Evolutionary conservation across 2,329 filamentous ascomycete genomes (phyloP).

Genomic region (Orbilia oligospora): DNA sequence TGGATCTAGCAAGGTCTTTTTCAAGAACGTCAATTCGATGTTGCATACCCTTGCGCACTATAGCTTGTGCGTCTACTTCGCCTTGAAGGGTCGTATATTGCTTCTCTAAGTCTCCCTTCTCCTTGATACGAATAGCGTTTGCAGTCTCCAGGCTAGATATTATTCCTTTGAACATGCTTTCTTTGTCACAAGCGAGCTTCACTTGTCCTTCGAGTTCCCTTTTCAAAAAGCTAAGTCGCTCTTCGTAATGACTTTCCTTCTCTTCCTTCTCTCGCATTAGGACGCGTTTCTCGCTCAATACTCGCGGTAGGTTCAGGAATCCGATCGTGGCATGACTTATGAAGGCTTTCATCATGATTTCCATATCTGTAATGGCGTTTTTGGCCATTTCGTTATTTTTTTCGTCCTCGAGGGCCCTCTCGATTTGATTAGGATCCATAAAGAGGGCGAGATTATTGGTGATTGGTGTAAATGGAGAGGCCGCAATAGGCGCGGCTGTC

Average conservation of each 20-base stretch:
- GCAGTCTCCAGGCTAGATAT: background rate
- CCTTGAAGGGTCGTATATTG: background rate
- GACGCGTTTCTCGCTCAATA: slow-evolving; percentile 9
- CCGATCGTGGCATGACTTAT: slow-evolving; percentile 15
- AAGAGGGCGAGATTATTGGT: background rate
- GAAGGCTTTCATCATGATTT: slow-evolving; percentile 7
- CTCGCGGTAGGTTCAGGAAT: background rate
- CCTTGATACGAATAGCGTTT: background rate
- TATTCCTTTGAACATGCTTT: background rate
- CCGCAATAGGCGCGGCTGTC: slow-evolving; percentile 1
- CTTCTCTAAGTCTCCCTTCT: background rate
- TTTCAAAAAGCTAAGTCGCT: background rate
- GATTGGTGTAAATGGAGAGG: background rate
- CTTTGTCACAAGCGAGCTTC: background rate
- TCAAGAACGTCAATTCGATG: background rate
- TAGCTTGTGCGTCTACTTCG: background rate
- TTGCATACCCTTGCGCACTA: background rate
- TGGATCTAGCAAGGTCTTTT: background rate
- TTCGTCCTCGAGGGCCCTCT: background rate
- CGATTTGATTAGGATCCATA: background rate
- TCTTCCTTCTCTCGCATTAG: background rate
- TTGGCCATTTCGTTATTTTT: background rate
- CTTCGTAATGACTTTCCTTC: background rate
- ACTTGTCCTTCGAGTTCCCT: background rate
- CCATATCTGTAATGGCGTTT: background rate